Base-by-base conservation (phyloP, 768 basidiomycete species). In the Cantharellus anzutake region DNA sequence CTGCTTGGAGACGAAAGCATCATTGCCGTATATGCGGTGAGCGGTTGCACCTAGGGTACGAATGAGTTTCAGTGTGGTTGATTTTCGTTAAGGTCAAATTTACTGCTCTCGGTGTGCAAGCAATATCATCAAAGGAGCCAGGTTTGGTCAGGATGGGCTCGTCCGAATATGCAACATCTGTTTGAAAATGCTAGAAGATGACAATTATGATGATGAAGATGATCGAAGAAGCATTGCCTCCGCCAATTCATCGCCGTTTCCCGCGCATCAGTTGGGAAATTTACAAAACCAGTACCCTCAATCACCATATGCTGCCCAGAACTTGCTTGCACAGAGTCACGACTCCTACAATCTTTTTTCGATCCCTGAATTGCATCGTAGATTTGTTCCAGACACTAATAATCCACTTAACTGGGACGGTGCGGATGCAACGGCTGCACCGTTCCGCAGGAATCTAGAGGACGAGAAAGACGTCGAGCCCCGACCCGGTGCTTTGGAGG, bases 71-170 rank as follows among this genome's bases (percentile, higher is more conserved):
- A 29, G 20, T 29, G 20, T 29, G 20, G 20, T 29, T 29, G 20
- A 29, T 29, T 29, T 29, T 29, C 20, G 20, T 29, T 29, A 29
- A 86, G 93, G 93, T 40, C 93, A 96, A 70, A 93, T 99, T 68
- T 99, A 97, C 68, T 99, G 96, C 70, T 90, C 89, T 40, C 81
- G 91, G 4, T 99, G 96, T 70, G 92, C 96, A 2, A 93, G 91
- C 39, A 94, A 96, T 66, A 86, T 96, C 64, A 92, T 98, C 70
- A 93, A 92, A 64, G 93, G 91, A 14, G 78, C 82, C 7, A 82
- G 92, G 4, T 97, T 96, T 66, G 92, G 93, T 3, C 84, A 90
- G 62, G 86, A 94, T 58, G 91, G 91, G n/a, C 88, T 87, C 80
- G 79, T 99, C 57, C 81, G 96, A 59, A 86, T 96, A 4, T 99